Evolutionary conservation across 2,329 filamentous ascomycete species (phyloP).

Genomic region (Penicillium sp.): DNA sequence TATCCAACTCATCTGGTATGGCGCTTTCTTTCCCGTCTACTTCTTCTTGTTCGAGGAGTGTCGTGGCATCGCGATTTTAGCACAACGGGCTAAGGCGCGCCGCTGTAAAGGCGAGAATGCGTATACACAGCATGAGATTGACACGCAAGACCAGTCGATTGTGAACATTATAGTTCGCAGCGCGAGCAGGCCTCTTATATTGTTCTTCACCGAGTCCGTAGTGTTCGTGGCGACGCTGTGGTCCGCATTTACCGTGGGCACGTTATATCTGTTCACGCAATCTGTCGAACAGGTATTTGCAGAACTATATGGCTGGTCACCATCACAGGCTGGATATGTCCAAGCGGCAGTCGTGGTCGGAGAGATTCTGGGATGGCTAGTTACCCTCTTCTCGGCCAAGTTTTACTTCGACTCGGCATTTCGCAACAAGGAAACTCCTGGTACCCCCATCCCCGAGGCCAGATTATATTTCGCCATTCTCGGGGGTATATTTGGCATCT

Average conservation of each 20-base stretch:
- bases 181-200: constrained; percentile 35
- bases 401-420: constrained; percentile 33
- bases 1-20: constrained; percentile 44
- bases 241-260: constrained; percentile 47
- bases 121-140: constrained; percentile 36
- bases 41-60: constrained; percentile 44
- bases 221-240: constrained; percentile 46
- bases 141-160: constrained; percentile 29
- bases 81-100: constrained; percentile 35
- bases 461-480: constrained; percentile 45
- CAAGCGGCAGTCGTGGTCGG: constrained; percentile 45
- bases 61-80: constrained; percentile 42
- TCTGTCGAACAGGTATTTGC: constrained; percentile 46
- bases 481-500: constrained; percentile 35
- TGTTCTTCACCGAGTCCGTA: constrained; percentile 46
- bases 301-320: constrained; percentile 29
- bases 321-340: constrained; percentile 38
- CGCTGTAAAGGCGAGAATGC: constrained; percentile 32
- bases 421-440: constrained; percentile 42
- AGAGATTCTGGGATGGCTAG: constrained; percentile 40
- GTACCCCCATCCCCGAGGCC: constrained; percentile 45
- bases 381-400: constrained; percentile 32
- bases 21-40: constrained; percentile 39
- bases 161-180: constrained; percentile 34
- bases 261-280: constrained; percentile 46